Base-by-base conservation (phyloP, 1,284 basidiomycete genomes). In the Ustilago sp. region DNA sequence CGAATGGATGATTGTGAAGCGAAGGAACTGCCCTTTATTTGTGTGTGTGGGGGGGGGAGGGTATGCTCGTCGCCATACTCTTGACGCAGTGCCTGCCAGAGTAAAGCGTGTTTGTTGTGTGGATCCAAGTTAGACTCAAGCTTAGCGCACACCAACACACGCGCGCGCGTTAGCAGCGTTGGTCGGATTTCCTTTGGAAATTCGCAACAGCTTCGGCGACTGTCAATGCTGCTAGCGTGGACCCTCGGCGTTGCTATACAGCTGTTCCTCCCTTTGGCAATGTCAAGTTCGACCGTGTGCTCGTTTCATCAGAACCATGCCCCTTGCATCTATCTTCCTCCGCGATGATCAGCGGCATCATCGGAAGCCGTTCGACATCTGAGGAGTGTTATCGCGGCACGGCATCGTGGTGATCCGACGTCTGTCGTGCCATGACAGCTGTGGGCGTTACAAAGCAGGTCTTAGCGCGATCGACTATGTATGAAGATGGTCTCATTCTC, bases 151-250 rank as follows among this genome's bases (percentile, higher is more conserved):
- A 28, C 23, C n/a, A 19, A 19, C 19, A 8, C 8, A 13, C 12
- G 28, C 23, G 31, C 48, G 31, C 48, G 48, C 48, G 28, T 8
- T 32, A 5, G 8, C 48, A 32, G 51, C 19, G 8, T 53, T 53
- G 51, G 34, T 53, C 2, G 23, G 35, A 53, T 34, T 28, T 28
- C 8, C 9, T 52, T 34, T 52, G 31, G 3, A 48, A 28, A 2
- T 48, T 19, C 3, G 23, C 23, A 28, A 23, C n/a, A 50, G 51
- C 51, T 36, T 53, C 51, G 51, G 32, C 32, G 50, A 52, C 50
- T 52, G 50, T 35, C 43, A 47, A 17, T 45, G 23, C 23, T 3
- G 23, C 41, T 1, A 45, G 41, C 13, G n/a, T 28, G 19, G 13
- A 52, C 50, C 50, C 50, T 32, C 50, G 50, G 51, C 51, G 35